A percentile compares a stretch with the other conserved stretches of the same genome.
Conservation (phyloP, 768 basidiomycete genomes). For the Suillus discolor region DNA sequence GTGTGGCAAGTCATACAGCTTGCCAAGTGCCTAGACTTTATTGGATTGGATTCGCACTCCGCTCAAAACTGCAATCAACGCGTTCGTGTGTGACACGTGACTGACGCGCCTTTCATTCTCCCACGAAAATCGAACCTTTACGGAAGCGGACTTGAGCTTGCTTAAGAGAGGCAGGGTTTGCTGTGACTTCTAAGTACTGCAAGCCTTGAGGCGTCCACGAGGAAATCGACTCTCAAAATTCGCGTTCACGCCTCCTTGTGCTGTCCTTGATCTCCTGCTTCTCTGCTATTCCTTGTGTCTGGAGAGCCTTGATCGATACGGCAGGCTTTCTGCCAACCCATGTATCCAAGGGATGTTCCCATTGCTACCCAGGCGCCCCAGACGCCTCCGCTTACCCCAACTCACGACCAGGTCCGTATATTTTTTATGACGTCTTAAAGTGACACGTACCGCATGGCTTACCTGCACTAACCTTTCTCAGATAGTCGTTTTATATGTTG, state of each 20-base stretch:
- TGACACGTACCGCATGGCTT: conserved; percentile 23
- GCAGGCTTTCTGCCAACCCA: conserved; percentile 35
- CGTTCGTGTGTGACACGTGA: conserved; percentile 33
- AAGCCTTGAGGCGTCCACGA: conserved; percentile 37
- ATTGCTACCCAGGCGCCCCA: conserved; percentile 32
- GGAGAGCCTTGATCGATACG: conserved; percentile 14
- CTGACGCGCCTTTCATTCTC: conserved; percentile 24
- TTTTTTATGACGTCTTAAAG: conserved; percentile 18
- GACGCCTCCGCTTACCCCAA: conserved; percentile 55
- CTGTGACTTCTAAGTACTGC: conserved; percentile 8
- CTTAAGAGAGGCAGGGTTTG: conserved; percentile 9
- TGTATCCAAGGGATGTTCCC: conserved; percentile 37
- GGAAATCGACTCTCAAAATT: conserved; percentile 24
- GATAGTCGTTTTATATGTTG: conserved; percentile 78
- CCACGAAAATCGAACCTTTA: conserved; percentile 16
- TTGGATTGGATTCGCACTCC: conserved; percentile 33
- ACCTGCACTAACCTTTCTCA: conserved; percentile 33
- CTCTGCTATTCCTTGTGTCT: conserved; percentile 7
- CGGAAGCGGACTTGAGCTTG: conserved; percentile 10
- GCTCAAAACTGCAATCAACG: conserved; percentile 32
- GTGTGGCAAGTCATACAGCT: neutral
- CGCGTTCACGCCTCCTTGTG: conserved; percentile 18
- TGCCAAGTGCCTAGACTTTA: conserved; percentile 34
- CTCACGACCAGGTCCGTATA: conserved; percentile 68
- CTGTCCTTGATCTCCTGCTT: conserved; percentile 15